phyloP scores from a whole-genome alignment of 1,284 basidiomycete species.

The Microbotryum intermedium region DNA sequence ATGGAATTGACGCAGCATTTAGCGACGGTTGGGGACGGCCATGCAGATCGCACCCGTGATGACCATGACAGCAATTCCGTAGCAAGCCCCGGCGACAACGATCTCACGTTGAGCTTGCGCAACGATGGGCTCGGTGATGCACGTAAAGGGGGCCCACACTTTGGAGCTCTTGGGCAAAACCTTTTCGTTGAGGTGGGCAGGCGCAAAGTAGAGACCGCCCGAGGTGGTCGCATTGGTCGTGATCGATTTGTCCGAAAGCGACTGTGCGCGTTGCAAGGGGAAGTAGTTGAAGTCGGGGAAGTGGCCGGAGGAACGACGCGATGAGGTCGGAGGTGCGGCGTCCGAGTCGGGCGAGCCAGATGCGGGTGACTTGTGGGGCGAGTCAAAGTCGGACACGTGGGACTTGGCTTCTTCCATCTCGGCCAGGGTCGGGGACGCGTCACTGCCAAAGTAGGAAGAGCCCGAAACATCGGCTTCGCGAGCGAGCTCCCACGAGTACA shows the following conservation, averaged over 20 bases:
- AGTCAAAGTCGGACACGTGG: neutral
- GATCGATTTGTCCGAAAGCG: neutral
- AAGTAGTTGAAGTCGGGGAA: constrained; percentile 23
- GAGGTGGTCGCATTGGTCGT: constrained; percentile 7
- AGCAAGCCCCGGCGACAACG: constrained; percentile 12
- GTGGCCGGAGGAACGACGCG: constrained; percentile 1
- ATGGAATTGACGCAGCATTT: too few relatives aligned
- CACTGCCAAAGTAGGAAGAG: neutral
- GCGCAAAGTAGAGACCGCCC: constrained; percentile 22
- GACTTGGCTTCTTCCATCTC: neutral
- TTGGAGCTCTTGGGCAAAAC: constrained; percentile 8
- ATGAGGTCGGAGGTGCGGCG: neutral
- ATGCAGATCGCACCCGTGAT: constrained; percentile 21
- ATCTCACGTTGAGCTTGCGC: constrained; percentile 17
- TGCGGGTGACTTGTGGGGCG: neutral
- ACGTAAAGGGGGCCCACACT: constrained; percentile 20
- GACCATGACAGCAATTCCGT: constrained; percentile 8
- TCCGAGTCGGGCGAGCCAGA: neutral
- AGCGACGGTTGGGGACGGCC: constrained; percentile 11
- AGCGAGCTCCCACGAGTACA: constrained; percentile 18
- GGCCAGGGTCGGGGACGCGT: neutral
- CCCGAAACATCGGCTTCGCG: neutral
- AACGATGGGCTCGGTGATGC: constrained; percentile 14
- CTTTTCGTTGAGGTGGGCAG: neutral
- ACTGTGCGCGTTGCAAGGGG: constrained; percentile 8